Evolutionary conservation across 2,329 filamentous ascomycete genomes (phyloP).

Genomic region (Sclerotinia trifoliorum): DNA sequence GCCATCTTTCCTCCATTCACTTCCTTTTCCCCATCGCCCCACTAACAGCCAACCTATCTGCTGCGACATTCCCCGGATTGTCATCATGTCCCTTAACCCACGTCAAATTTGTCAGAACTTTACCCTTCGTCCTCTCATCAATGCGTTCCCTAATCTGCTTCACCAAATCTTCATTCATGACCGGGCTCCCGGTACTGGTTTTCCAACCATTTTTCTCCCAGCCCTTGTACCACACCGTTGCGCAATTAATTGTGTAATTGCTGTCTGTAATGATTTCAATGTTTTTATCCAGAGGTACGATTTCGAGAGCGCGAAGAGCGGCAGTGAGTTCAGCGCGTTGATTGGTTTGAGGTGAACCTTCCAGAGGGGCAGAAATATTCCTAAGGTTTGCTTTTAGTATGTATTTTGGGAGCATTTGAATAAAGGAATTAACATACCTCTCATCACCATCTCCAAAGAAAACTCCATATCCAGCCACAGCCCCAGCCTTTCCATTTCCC

Average conservation of each 20-base stretch:
- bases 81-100: constrained; percentile 88
- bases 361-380: constrained; percentile 47
- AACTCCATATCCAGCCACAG: constrained; percentile 61
- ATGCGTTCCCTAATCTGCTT: constrained; percentile 69
- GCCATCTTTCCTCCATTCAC: neutral
- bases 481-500: constrained; percentile 56
- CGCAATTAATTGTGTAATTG: constrained; percentile 85
- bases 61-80: constrained; percentile 73
- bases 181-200: constrained; percentile 65
- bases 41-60: constrained; percentile 73
- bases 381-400: constrained; percentile 40
- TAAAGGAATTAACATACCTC: constrained; percentile 44
- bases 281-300: constrained; percentile 63
- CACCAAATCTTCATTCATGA: constrained; percentile 86
- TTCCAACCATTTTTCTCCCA: constrained; percentile 79
- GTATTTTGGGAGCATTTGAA: constrained; percentile 1
- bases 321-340: constrained; percentile 94
- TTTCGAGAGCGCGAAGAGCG: constrained; percentile 78
- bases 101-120: constrained; percentile 66
- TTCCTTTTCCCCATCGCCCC: constrained; percentile 48
- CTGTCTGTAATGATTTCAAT: constrained; percentile 86
- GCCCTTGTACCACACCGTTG: constrained; percentile 75
- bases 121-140: constrained; percentile 61
- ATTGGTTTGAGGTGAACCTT: constrained; percentile 69
- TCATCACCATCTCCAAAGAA: constrained; percentile 58